A percentile compares a stretch with the other conserved stretches of the same genome.
Conservation (phyloP, 208 protist species). For the Zelonia costaricensis region DNA sequence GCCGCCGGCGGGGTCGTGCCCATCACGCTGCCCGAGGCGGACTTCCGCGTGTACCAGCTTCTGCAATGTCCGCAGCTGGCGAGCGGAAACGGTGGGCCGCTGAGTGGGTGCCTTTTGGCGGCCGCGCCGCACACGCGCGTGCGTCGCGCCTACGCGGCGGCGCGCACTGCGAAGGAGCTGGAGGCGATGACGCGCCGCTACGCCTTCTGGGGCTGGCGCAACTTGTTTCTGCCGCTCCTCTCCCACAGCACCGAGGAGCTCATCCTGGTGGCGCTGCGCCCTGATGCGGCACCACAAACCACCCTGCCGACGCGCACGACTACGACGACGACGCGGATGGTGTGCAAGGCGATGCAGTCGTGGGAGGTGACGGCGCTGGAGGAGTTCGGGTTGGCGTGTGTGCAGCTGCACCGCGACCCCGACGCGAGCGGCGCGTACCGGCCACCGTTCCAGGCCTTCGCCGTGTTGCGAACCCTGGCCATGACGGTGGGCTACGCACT, state of each 20-base stretch:
- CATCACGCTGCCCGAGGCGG: constrained; percentile 5
- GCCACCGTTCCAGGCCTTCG: constrained; percentile 5
- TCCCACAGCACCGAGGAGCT: constrained; percentile 6
- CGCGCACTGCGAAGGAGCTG: constrained; percentile 9
- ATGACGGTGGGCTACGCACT: constrained; percentile 16
- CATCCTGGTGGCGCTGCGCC: constrained; percentile 7
- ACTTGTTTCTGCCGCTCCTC: constrained; percentile 17
- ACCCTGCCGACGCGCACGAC: neutral
- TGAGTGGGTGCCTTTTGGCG: constrained; percentile 10
- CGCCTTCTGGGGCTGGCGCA: constrained; percentile 26
- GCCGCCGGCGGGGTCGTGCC: constrained; percentile 6
- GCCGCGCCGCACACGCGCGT: constrained; percentile 9
- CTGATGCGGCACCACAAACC: neutral
- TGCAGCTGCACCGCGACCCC: constrained; percentile 14
- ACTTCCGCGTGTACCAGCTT: constrained; percentile 21
- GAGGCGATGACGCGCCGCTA: constrained; percentile 17
- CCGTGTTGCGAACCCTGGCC: constrained; percentile 15
- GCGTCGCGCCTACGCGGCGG: constrained; percentile 10
- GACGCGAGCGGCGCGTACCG: constrained; percentile 11
- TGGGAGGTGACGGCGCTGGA: constrained; percentile 95
- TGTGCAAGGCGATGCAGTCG: neutral
- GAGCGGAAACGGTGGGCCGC: constrained; percentile 3
- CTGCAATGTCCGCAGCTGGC: constrained; percentile 15
- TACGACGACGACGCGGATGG: constrained; percentile 7
- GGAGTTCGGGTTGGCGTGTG: constrained; percentile 9